A percentile compares a stretch with the other conserved stretches of the same genome.
Conservation (phyloP, 768 basidiomycete species). For the Megacollybia marginata region DNA sequence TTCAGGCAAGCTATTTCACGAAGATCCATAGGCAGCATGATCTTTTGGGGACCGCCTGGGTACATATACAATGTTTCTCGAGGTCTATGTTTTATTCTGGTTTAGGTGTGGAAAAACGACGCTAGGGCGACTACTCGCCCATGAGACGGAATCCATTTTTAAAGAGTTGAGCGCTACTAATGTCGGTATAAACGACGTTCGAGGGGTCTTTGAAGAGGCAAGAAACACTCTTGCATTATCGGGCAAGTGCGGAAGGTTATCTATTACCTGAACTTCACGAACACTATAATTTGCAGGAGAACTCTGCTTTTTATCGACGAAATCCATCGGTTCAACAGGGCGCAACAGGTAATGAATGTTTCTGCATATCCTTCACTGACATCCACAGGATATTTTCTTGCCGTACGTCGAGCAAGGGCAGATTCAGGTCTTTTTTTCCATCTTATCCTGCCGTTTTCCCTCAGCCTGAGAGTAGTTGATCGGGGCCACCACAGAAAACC, state of each 20-base stretch:
- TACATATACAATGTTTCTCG: conserved; percentile 13
- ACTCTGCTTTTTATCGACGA: conserved; percentile 81
- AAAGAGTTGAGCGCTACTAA: conserved; percentile 76
- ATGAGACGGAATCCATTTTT: conserved; percentile 49
- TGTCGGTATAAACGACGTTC: conserved; percentile 61
- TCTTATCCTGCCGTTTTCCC: not conserved
- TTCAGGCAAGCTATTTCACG: conserved; percentile 44
- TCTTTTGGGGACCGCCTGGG: conserved; percentile 77
- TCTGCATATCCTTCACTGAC: not conserved
- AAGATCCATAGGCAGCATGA: conserved; percentile 50
- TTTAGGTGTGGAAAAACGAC: conserved; percentile 69
- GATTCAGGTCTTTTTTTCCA: conserved; percentile 41
- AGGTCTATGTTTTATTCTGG: not conserved
- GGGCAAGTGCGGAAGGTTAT: conserved; percentile 38
- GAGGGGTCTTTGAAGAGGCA: conserved; percentile 71
- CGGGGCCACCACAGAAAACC: conserved; percentile 87
- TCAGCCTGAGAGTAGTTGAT: conserved; percentile 38
- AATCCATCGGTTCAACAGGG: conserved; percentile 72
- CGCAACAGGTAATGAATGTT: conserved; percentile 45
- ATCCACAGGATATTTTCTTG: conserved; percentile 62
- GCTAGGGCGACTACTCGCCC: conserved; percentile 63
- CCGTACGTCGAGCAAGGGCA: conserved; percentile 76
- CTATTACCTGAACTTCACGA: not conserved
- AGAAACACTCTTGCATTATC: conserved; percentile 55
- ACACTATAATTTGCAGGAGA: conserved; percentile 30